These are phyloP conservation scores for Leccinum incarnatum DNA, from an alignment of 768 basidiomycete genomes.

Conservation along the genomic window DNA sequence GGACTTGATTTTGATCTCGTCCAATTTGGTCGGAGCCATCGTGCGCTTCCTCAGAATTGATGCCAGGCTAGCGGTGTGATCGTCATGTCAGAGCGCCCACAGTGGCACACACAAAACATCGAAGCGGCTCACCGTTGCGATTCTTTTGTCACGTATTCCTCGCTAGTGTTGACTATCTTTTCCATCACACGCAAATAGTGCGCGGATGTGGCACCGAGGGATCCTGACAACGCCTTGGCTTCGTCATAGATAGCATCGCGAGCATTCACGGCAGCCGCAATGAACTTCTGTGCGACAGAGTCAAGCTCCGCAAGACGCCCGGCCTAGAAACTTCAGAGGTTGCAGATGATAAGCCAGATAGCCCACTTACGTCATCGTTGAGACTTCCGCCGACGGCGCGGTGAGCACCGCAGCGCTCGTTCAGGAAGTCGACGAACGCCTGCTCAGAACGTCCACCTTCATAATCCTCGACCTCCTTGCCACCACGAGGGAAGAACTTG, in stretches of 20 bases:
- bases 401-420: conserved; percentile 82
- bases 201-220: conserved; percentile 53
- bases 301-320: conserved; percentile 82
- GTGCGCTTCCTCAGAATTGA: conserved; percentile 76
- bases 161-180: conserved; percentile 69
- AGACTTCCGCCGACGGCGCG: conserved; percentile 83
- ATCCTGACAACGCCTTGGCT: conserved; percentile 48
- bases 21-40: conserved; percentile 76
- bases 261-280: conserved; percentile 52
- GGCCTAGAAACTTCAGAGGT: conserved; percentile 48
- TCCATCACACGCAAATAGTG: conserved; percentile 92
- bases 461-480: conserved; percentile 65
- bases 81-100: conserved; percentile 6
- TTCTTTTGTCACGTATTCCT: conserved; percentile 84
- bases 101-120: background rate
- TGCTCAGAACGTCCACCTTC: conserved; percentile 67
- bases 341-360: background rate
- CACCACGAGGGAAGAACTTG: conserved; percentile 86
- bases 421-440: conserved; percentile 77
- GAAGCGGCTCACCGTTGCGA: conserved; percentile 58
- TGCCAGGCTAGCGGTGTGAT: conserved; percentile 48
- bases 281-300: conserved; percentile 70
- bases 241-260: conserved; percentile 65
- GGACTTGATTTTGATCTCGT: conserved; percentile 90
- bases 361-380: conserved; percentile 52